phyloP scores from a whole-genome alignment of 73 alveolate species.

The Paramecium tetraurelia region DNA sequence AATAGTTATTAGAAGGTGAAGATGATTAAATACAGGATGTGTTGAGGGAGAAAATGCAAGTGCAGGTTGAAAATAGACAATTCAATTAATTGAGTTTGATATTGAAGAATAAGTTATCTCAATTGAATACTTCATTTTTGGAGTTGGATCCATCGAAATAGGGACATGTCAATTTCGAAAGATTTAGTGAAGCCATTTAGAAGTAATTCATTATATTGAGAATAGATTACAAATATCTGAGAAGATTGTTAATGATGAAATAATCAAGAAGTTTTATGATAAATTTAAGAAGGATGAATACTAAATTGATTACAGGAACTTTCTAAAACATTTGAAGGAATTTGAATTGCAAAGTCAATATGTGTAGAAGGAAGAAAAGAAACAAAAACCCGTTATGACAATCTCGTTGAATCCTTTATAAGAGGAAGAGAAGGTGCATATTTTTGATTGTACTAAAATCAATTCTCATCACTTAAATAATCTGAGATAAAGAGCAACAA shows the following conservation, averaged over 20 bases:
- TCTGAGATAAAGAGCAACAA: conserved; percentile 49
- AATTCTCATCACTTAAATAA: conserved; percentile 47
- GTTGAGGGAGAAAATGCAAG: conserved; percentile 20
- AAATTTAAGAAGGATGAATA: conserved; percentile 53
- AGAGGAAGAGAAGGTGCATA: conserved; percentile 41
- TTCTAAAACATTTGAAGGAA: conserved; percentile 45
- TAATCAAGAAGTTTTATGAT: conserved; percentile 26
- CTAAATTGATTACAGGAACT: conserved; percentile 35
- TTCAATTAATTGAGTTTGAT: conserved; percentile 35
- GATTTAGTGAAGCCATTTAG: conserved; percentile 41
- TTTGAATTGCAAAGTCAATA: conserved; percentile 23
- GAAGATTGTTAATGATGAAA: conserved; percentile 27
- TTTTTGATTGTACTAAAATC: conserved; percentile 48
- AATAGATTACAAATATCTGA: conserved; percentile 30
- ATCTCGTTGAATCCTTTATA: background rate
- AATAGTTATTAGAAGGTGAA: conserved; percentile 41
- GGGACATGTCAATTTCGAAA: conserved; percentile 57
- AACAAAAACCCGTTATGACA: background rate
- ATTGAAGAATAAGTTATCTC: conserved; percentile 27
- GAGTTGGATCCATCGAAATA: conserved; percentile 25
- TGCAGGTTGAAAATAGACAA: conserved; percentile 41
- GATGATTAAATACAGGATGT: conserved; percentile 47
- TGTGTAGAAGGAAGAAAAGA: background rate
- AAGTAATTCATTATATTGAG: background rate
- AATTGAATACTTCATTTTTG: background rate